phyloP scores from a whole-genome alignment of 2,329 filamentous ascomycete genomes.

The Myriosclerotinia curreyana region DNA sequence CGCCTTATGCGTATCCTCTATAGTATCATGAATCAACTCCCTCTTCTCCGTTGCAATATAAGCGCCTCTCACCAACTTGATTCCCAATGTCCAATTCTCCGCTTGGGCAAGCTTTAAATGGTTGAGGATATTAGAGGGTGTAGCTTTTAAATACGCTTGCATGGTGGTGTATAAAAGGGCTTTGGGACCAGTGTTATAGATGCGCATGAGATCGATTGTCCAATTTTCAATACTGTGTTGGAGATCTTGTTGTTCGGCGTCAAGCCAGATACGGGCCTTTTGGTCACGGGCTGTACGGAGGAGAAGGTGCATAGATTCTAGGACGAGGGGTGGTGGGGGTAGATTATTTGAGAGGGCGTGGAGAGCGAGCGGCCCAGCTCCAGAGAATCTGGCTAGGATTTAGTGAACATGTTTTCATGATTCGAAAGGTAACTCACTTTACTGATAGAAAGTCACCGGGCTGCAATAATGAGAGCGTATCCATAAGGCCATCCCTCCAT shows the following conservation, averaged over 20 bases:
- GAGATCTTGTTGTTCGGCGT: slow-evolving; percentile 53
- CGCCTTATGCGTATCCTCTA: slow-evolving; percentile 47
- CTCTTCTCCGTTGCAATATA: slow-evolving; percentile 50
- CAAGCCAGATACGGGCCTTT: slow-evolving; percentile 47
- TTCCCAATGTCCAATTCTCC: slow-evolving; percentile 49
- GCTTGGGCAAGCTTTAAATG: slow-evolving; percentile 46
- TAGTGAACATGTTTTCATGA: neutral
- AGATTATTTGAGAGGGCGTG: slow-evolving; percentile 43
- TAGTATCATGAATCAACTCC: slow-evolving; percentile 46
- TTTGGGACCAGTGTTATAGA: slow-evolving; percentile 46
- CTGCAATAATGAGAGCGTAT: slow-evolving; percentile 51
- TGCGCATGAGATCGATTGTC: slow-evolving; percentile 52
- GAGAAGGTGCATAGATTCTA: slow-evolving; percentile 42
- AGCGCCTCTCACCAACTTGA: slow-evolving; percentile 53
- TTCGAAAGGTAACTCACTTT: slow-evolving; percentile 42
- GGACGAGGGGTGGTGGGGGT: slow-evolving; percentile 45
- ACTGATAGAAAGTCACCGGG: slow-evolving; percentile 51
- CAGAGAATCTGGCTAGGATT: slow-evolving; percentile 44
- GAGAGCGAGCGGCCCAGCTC: slow-evolving; percentile 46
- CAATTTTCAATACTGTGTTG: slow-evolving; percentile 52
- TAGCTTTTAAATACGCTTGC: slow-evolving; percentile 52
- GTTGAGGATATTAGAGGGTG: slow-evolving; percentile 44
- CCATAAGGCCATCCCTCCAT: slow-evolving; percentile 53
- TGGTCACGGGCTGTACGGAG: slow-evolving; percentile 29
- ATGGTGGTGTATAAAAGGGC: slow-evolving; percentile 50